A percentile compares a stretch with the other conserved stretches of the same genome.
Evolutionary conservation across 208 protist genomes (phyloP).

Genomic region (Acanthamoeba castellanii): DNA sequence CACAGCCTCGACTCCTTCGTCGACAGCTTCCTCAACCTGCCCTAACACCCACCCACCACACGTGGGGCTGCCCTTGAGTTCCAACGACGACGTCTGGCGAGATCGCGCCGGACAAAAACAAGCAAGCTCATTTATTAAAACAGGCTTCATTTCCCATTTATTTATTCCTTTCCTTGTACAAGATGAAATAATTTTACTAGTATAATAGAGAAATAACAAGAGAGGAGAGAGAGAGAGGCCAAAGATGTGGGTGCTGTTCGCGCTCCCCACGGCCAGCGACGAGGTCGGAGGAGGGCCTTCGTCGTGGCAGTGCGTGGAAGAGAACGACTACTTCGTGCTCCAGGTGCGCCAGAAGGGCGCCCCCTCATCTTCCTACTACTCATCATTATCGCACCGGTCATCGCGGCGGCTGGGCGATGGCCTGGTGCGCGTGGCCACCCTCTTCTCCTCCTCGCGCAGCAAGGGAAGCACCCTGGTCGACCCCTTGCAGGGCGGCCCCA

Average conservation of each 20-base stretch:
- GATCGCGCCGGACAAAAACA: too few species aligned
- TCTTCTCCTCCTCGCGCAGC: background rate
- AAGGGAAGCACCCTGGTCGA: background rate
- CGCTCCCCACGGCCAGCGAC: background rate
- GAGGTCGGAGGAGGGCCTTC: background rate
- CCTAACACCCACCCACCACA: background rate
- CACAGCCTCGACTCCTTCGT: background rate
- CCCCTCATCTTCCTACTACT: background rate
- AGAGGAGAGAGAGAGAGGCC: background rate
- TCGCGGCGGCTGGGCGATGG: background rate
- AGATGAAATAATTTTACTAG: too few species aligned
- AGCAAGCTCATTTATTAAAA: too few species aligned
- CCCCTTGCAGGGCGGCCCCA: background rate
- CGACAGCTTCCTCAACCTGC: background rate
- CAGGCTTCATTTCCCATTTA: too few species aligned
- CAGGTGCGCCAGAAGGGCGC: background rate
- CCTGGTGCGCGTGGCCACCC: constrained; percentile 35
- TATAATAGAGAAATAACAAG: background rate
- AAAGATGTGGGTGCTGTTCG: constrained; percentile 38
- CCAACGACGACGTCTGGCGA: too few species aligned
- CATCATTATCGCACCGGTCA: background rate
- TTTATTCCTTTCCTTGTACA: too few species aligned
- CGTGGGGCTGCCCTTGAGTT: too few species aligned
- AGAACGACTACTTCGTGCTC: constrained; percentile 37
- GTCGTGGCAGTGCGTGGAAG: background rate